Conservation (phyloP, 768 basidiomycete species). For the Coprinellus micaceus region DNA sequence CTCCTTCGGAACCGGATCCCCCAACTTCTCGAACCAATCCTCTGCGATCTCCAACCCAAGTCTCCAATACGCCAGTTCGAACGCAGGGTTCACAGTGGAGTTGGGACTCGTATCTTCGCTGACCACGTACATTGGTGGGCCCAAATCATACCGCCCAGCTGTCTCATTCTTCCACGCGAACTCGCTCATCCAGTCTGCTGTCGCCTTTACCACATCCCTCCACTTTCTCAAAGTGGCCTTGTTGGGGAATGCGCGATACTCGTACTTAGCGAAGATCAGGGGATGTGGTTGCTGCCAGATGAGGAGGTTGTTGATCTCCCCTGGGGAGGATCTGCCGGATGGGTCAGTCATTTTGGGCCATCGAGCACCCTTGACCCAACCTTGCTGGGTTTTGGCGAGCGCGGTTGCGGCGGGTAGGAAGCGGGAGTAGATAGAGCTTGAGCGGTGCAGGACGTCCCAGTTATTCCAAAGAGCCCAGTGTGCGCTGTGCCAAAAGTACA, state of each 20-base stretch:
- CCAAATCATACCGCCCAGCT: constrained; percentile 49
- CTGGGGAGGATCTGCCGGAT: constrained; percentile 52
- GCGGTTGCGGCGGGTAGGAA: constrained; percentile 44
- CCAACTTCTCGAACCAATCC: constrained; percentile 44
- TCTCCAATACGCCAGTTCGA: constrained; percentile 59
- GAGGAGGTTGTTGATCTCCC: constrained; percentile 58
- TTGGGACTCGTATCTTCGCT: constrained; percentile 56
- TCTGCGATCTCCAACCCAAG: constrained; percentile 47
- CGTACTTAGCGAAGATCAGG: constrained; percentile 54
- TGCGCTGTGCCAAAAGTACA: constrained; percentile 57
- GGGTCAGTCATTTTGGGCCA: constrained; percentile 68
- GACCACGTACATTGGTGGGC: constrained; percentile 56
- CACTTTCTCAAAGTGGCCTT: constrained; percentile 44
- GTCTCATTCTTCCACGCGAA: constrained; percentile 51
- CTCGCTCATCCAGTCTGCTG: constrained; percentile 58
- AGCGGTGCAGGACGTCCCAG: constrained; percentile 50
- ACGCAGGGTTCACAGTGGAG: constrained; percentile 51
- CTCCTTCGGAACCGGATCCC: constrained; percentile 33
- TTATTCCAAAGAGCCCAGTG: constrained; percentile 64
- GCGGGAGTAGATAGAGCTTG: constrained; percentile 40
- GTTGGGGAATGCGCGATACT: constrained; percentile 45
- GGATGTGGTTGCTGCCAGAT: constrained; percentile 65
- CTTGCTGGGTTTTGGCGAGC: constrained; percentile 51
- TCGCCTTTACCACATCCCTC: constrained; percentile 46
- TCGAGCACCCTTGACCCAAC: constrained; percentile 51